Evolutionary conservation across 345 rosid species (phyloP).

Genomic region (Eucalyptus curtisii): DNA sequence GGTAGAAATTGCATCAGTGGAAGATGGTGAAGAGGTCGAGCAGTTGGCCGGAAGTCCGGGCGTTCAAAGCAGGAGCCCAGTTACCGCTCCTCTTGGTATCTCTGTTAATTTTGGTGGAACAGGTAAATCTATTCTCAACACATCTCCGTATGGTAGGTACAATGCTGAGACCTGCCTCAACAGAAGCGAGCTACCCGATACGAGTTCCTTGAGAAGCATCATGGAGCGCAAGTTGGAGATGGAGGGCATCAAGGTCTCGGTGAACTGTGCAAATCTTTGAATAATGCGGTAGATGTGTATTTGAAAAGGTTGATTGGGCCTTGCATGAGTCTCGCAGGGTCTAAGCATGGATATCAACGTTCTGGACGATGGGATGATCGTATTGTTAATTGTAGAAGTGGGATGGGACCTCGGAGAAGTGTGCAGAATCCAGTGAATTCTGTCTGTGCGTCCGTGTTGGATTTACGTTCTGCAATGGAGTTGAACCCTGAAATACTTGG

Average conservation of each 20-base stretch:
- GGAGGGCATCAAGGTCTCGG: constrained; percentile 40
- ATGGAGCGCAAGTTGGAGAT: constrained; percentile 57
- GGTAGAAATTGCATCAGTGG: constrained; percentile 66
- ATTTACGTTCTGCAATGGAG: constrained; percentile 52
- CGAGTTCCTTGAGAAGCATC: constrained; percentile 49
- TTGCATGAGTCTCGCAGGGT: constrained; percentile 43
- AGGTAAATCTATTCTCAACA: constrained; percentile 24
- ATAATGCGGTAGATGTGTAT: constrained; percentile 57
- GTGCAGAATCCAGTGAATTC: constrained; percentile 9
- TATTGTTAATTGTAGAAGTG: background rate
- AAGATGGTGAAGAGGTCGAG: constrained; percentile 97
- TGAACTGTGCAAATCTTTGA: constrained; percentile 62
- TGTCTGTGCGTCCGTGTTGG: constrained; percentile 29
- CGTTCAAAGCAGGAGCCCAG: constrained; percentile 63
- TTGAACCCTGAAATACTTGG: constrained; percentile 63
- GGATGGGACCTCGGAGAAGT: constrained; percentile 5
- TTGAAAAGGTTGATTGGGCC: constrained; percentile 69
- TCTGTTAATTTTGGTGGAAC: constrained; percentile 30
- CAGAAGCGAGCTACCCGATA: constrained; percentile 62
- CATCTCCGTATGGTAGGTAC: constrained; percentile 3
- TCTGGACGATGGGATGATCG: constrained; percentile 5
- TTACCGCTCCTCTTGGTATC: constrained; percentile 82
- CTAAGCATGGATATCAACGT: constrained; percentile 15
- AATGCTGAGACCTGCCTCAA: constrained; percentile 36
- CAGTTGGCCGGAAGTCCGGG: constrained; percentile 67